Percentiles rank a stretch among this genome's conserved stretches.
Evolutionary conservation across 139 green algal species (phyloP).

Genomic region (Asterochloris erici): DNA sequence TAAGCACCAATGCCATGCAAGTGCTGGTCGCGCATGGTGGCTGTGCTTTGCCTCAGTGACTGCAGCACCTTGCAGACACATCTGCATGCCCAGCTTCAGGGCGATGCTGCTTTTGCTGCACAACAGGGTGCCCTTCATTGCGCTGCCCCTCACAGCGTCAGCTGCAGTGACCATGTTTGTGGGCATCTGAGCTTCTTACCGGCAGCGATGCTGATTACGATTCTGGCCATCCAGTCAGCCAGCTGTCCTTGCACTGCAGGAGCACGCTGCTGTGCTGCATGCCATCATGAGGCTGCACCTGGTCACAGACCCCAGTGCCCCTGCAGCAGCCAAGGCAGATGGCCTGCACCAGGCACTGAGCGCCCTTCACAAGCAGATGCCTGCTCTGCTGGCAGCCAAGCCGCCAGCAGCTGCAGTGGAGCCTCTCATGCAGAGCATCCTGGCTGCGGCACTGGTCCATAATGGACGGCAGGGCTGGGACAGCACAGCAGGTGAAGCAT

Average conservation of each 20-base stretch:
- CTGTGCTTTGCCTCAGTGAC: no score
- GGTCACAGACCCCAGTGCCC: not conserved
- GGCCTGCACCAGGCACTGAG: not conserved
- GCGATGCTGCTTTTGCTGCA: no score
- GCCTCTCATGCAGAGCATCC: not conserved
- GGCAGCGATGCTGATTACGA: no score
- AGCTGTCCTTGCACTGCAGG: not conserved
- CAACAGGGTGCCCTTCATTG: no score
- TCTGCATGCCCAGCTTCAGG: no score
- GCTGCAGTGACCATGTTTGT: no score
- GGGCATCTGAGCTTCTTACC: no score
- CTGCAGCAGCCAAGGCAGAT: no score
- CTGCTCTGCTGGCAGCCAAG: conserved; percentile 3
- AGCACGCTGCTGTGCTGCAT: conserved; percentile 5
- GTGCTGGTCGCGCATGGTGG: no score
- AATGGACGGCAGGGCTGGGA: not conserved
- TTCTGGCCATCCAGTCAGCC: not conserved
- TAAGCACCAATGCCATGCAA: not conserved
- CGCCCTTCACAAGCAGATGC: not conserved
- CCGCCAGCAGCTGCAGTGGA: not conserved
- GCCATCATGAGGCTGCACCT: conserved; percentile 5
- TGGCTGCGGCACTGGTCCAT: not conserved
- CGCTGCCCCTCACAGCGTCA: no score
- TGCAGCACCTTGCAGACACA: no score
- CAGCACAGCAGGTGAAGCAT: no score